Conservation (phyloP, 805 yeast genomes). For the Spathaspora hagerdaliae region DNA sequence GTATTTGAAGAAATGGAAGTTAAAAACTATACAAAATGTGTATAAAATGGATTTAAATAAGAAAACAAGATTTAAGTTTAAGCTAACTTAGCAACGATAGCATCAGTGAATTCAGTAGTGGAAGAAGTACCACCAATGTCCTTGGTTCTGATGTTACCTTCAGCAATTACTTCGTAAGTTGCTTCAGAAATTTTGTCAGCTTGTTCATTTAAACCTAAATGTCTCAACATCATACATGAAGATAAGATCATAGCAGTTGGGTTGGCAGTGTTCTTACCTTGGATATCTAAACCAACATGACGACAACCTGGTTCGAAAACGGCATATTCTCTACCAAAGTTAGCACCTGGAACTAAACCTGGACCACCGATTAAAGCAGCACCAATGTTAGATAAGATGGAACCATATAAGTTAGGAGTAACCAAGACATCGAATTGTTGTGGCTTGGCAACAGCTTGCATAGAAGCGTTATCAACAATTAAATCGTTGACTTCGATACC, state of each 20-base stretch:
- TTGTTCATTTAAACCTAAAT: constrained; percentile 78
- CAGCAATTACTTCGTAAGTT: constrained; percentile 84
- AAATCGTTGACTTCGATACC: constrained; percentile 80
- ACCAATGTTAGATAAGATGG: constrained; percentile 95
- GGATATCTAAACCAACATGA: constrained; percentile 96
- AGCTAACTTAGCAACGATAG: constrained; percentile 69
- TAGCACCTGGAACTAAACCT: constrained; percentile 97
- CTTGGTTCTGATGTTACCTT: constrained; percentile 77
- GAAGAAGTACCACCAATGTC: constrained; percentile 90
- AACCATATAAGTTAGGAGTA: constrained; percentile 97
- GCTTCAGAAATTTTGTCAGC: constrained; percentile 89
- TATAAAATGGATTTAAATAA: neutral
- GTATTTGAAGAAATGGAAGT: neutral
- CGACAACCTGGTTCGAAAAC: constrained; percentile 99
- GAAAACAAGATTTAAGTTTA: constrained; percentile 8
- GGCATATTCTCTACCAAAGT: constrained; percentile 96
- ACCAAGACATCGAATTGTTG: constrained; percentile 98
- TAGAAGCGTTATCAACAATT: constrained; percentile 97
- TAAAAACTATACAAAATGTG: neutral
- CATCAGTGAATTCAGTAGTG: constrained; percentile 92
- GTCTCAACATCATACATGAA: constrained; percentile 88
- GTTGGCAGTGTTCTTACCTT: constrained; percentile 93
- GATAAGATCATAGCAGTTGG: constrained; percentile 97
- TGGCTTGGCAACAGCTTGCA: constrained; percentile 98
- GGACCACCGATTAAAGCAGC: constrained; percentile 97